These are phyloP conservation scores for Amanita jacksonii DNA, from an alignment of 768 basidiomycete genomes.

Conservation along the genomic window DNA sequence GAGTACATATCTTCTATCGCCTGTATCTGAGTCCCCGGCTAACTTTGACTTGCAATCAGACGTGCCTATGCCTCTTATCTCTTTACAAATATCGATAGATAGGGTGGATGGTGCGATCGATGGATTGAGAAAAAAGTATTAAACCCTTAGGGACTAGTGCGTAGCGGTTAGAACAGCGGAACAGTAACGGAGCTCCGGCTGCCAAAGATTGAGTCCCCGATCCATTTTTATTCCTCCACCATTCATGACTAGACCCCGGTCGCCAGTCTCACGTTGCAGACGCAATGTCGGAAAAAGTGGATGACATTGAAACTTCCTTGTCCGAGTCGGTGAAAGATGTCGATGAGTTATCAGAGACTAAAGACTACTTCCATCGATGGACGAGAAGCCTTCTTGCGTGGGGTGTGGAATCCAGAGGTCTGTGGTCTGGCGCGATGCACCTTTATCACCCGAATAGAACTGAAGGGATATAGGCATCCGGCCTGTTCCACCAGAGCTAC, in stretches of 20 bases:
- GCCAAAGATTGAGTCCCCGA: not conserved
- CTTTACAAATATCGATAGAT: slow-evolving; percentile 39
- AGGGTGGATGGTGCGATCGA: slow-evolving; percentile 33
- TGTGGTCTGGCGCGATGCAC: too few species aligned
- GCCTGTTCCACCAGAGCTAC: slow-evolving; percentile 46
- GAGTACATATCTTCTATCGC: slow-evolving; percentile 15
- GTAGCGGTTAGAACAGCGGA: too few species aligned
- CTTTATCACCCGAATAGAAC: too few species aligned
- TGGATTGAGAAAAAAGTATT: slow-evolving; percentile 2
- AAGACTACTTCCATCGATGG: slow-evolving; percentile 1
- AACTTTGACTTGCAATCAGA: slow-evolving; percentile 9
- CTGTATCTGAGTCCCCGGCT: slow-evolving; percentile 1
- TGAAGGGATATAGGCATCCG: slow-evolving; percentile 43
- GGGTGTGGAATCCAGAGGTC: slow-evolving; percentile 28
- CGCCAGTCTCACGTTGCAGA: not conserved
- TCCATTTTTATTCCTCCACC: not conserved
- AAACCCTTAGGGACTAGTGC: too few species aligned
- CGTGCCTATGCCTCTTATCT: slow-evolving; percentile 28
- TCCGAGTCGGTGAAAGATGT: too few species aligned
- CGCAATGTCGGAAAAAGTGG: not conserved
- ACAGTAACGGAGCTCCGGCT: not conserved
- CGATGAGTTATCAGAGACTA: not conserved
- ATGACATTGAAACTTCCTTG: not conserved
- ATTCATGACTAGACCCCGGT: not conserved
- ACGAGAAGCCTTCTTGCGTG: not conserved